Conservation (phyloP, 2,329 filamentous ascomycete species). For the Simplicillium sp. region DNA sequence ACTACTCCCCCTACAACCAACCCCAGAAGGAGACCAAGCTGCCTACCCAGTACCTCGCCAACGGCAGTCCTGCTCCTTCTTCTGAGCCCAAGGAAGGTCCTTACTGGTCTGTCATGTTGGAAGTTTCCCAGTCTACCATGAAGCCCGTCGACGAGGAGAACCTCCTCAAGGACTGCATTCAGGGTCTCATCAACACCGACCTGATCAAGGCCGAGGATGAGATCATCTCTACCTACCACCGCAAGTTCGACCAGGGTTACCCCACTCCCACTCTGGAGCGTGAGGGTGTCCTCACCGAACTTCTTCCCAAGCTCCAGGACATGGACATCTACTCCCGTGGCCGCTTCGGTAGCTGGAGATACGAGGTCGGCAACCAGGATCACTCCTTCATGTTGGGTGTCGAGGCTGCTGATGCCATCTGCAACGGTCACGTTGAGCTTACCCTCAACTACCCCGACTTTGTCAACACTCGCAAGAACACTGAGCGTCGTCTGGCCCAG, state of each 20-base stretch:
- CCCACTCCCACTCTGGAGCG: slow-evolving; percentile 91
- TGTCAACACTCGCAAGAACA: slow-evolving; percentile 70
- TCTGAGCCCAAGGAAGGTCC: slow-evolving; percentile 73
- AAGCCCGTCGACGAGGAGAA: slow-evolving; percentile 87
- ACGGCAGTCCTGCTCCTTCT: slow-evolving; percentile 72
- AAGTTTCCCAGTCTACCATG: slow-evolving; percentile 90
- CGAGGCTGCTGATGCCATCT: slow-evolving; percentile 83
- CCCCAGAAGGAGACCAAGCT: slow-evolving; percentile 75
- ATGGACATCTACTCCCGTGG: slow-evolving; percentile 92
- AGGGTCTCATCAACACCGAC: slow-evolving; percentile 94
- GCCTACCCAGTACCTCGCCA: slow-evolving; percentile 72
- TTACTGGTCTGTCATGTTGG: slow-evolving; percentile 99
- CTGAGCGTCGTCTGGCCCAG: slow-evolving; percentile 33
- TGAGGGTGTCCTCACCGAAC: slow-evolving; percentile 84
- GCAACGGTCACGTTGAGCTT: slow-evolving; percentile 81
- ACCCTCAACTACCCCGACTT: slow-evolving; percentile 97
- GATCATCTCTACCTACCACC: slow-evolving; percentile 97
- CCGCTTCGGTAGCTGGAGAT: slow-evolving; percentile 95
- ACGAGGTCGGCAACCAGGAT: slow-evolving; percentile 95
- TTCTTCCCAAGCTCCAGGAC: slow-evolving; percentile 85
- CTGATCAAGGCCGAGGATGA: slow-evolving; percentile 89
- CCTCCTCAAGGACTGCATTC: slow-evolving; percentile 82
- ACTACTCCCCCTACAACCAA: slow-evolving; percentile 99
- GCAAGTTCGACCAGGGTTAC: slow-evolving; percentile 96
- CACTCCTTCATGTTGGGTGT: slow-evolving; percentile 97